Evolutionary conservation across 2,329 filamentous ascomycete species (phyloP).

Genomic region (Hypoxylon sp.): DNA sequence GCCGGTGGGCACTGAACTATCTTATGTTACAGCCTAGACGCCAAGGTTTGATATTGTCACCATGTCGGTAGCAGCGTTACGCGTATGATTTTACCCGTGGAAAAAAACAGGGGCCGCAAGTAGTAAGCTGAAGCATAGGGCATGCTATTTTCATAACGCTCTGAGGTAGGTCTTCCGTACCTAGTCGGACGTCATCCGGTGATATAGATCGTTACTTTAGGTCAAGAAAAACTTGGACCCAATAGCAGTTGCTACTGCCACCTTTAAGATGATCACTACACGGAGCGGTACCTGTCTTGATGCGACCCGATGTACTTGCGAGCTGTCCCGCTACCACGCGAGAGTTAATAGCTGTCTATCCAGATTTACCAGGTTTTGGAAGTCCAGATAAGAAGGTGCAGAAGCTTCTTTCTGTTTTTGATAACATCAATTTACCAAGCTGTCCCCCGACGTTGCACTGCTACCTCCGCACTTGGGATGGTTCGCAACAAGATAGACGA

Average conservation of each 20-base stretch:
- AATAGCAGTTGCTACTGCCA: background rate
- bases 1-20: slow-evolving; percentile 12
- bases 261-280: background rate
- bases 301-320: background rate
- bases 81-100: slow-evolving; percentile 36
- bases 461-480: slow-evolving; percentile 1
- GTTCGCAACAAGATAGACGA: slow-evolving; percentile 7
- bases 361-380: background rate
- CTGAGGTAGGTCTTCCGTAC: background rate
- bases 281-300: background rate
- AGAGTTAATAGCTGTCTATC: background rate
- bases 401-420: background rate
- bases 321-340: background rate
- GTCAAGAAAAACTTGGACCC: background rate
- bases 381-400: slow-evolving; percentile 15
- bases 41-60: slow-evolving; percentile 27
- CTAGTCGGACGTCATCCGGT: background rate
- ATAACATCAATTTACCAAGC: slow-evolving; percentile 12
- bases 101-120: slow-evolving; percentile 10
- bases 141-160: background rate
- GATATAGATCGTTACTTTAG: background rate
- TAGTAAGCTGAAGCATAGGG: slow-evolving; percentile 2
- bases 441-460: slow-evolving; percentile 7
- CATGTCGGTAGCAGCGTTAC: slow-evolving; percentile 8
- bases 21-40: slow-evolving; percentile 32